phyloP scores from a whole-genome alignment of 2,329 filamentous ascomycete genomes.

The Colletotrichum scovillei region DNA sequence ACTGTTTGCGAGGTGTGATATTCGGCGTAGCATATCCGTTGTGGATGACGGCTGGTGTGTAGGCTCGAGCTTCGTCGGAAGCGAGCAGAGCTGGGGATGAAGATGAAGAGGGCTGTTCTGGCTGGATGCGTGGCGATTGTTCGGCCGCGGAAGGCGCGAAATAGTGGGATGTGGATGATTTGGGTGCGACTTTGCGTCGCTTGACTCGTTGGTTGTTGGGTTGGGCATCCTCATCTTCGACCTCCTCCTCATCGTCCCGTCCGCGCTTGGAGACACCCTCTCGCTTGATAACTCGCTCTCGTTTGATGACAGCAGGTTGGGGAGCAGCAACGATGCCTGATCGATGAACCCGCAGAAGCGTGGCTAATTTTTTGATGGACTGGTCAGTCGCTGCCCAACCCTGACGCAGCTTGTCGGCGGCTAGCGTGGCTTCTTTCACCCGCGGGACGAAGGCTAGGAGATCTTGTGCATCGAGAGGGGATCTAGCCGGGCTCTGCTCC shows the following conservation, averaged over 20 bases:
- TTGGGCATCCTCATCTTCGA: constrained; percentile 10
- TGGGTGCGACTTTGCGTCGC: constrained; percentile 14
- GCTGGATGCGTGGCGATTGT: neutral
- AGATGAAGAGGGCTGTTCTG: constrained; percentile 6
- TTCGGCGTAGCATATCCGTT: constrained; percentile 25
- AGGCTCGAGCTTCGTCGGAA: neutral
- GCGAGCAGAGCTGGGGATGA: constrained; percentile 2
- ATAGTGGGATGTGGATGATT: constrained; percentile 30
- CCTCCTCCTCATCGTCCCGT: constrained; percentile 12
- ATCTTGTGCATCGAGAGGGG: constrained; percentile 46
- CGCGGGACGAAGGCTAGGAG: constrained; percentile 46
- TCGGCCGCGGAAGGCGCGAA: constrained; percentile 13
- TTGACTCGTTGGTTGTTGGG: constrained; percentile 20
- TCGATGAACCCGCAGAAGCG: constrained; percentile 25
- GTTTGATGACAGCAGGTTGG: constrained; percentile 2
- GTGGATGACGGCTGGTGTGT: constrained; percentile 9
- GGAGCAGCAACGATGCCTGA: constrained; percentile 2
- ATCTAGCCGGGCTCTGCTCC: constrained; percentile 26
- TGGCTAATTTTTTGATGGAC: constrained; percentile 27
- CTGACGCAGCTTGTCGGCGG: constrained; percentile 20
- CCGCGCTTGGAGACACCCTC: constrained; percentile 9
- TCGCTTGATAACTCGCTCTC: constrained; percentile 12
- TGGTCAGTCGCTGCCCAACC: constrained; percentile 51
- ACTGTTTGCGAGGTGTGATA: constrained; percentile 18
- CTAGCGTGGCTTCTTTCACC: constrained; percentile 36